These are phyloP conservation scores for Penicillium coprophilum DNA, from an alignment of 495 filamentous ascomycete species.

Conservation along the genomic window DNA sequence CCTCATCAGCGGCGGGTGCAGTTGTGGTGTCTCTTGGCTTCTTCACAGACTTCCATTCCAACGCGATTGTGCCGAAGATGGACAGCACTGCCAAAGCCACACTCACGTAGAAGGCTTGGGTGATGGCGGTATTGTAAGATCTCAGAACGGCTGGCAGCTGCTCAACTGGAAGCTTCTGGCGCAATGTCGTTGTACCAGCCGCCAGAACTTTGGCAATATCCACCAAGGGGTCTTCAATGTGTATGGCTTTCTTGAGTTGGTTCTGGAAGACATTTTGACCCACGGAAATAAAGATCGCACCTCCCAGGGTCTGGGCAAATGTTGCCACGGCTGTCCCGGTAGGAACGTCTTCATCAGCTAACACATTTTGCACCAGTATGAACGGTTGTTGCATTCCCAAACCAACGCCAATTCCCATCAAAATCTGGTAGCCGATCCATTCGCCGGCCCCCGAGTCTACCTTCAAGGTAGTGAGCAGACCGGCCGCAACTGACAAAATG, in stretches of 20 bases:
- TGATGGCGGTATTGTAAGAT: background rate
- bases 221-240: background rate
- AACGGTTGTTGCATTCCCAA: conserved; percentile 36
- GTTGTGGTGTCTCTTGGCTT: background rate
- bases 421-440: conserved; percentile 37
- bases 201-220: background rate
- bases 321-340: conserved; percentile 41
- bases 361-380: conserved; percentile 40
- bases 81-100: background rate
- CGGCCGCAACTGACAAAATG: conserved; percentile 32
- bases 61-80: background rate
- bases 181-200: background rate
- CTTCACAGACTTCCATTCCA: background rate
- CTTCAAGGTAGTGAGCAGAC: conserved; percentile 27
- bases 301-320: conserved; percentile 42
- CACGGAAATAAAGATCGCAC: conserved; percentile 38
- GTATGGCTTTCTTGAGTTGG: conserved; percentile 15
- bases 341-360: conserved; percentile 34
- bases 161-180: background rate
- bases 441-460: background rate
- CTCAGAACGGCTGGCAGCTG: background rate
- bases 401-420: conserved; percentile 41
- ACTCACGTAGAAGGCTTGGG: background rate
- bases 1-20: background rate
- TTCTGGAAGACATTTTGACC: conserved; percentile 36